phyloP scores from a whole-genome alignment of 225 moss, liverwort and hornwort genomes.

The Sphagnum tenellum region DNA sequence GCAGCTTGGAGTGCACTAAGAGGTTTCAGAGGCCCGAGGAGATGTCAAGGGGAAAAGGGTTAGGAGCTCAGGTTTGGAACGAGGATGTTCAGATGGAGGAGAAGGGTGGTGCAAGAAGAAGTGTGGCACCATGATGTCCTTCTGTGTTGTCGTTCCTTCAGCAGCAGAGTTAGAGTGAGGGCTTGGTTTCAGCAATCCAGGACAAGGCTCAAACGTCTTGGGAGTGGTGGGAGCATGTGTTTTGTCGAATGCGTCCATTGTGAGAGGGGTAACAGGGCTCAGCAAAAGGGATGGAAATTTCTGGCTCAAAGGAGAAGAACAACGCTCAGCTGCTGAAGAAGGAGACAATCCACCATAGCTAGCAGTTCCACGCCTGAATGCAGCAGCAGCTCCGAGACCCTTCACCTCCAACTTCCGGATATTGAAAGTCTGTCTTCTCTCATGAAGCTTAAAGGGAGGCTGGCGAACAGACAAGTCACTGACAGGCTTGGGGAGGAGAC shows the following conservation, averaged over 20 bases:
- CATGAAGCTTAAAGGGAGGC: slow-evolving; percentile 57
- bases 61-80: slow-evolving; percentile 1
- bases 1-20: no score
- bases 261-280: slow-evolving; percentile 51
- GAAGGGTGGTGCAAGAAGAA: no score
- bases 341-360: slow-evolving; percentile 33
- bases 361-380: slow-evolving; percentile 39
- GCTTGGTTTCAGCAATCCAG: neutral
- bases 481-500: slow-evolving; percentile 45
- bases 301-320: slow-evolving; percentile 18
- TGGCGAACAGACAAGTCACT: slow-evolving; percentile 47
- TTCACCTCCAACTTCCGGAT: slow-evolving; percentile 48
- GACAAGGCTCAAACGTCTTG: slow-evolving; percentile 31
- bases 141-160: neutral
- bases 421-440: slow-evolving; percentile 43
- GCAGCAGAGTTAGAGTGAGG: neutral
- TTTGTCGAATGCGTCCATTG: slow-evolving; percentile 44
- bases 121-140: no score
- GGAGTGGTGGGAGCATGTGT: slow-evolving; percentile 45
- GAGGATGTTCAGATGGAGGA: slow-evolving; percentile 1
- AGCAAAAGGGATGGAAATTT: slow-evolving; percentile 46
- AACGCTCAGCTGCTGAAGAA: slow-evolving; percentile 18
- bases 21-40: neutral
- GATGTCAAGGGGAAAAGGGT: slow-evolving; percentile 4
- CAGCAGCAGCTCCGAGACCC: slow-evolving; percentile 48